These are phyloP conservation scores for Cordyceps militaris DNA, from an alignment of 2,329 filamentous ascomycete genomes.

Conservation along the genomic window DNA sequence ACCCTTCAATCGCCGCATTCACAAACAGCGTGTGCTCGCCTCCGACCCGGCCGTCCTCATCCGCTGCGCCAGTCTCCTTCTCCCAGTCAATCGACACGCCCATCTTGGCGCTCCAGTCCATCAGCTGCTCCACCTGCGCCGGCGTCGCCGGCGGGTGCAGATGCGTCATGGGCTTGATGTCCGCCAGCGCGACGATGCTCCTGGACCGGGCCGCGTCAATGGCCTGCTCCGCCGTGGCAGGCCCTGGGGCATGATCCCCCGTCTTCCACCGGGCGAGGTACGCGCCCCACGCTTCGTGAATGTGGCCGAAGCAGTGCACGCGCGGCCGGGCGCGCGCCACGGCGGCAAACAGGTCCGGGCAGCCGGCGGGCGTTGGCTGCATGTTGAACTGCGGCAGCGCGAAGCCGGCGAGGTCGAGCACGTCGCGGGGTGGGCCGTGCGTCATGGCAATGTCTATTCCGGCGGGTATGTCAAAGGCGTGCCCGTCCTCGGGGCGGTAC, in stretches of 20 bases:
- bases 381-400: slow-evolving; percentile 11
- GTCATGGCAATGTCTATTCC: slow-evolving; percentile 44
- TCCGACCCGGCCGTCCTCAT: slow-evolving; percentile 3
- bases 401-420: slow-evolving; percentile 37
- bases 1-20: slow-evolving; percentile 49
- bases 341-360: slow-evolving; percentile 37
- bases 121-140: slow-evolving; percentile 16
- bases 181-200: slow-evolving; percentile 28
- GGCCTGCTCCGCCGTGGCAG: slow-evolving; percentile 19
- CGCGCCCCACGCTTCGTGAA: slow-evolving; percentile 54
- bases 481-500: slow-evolving; percentile 31
- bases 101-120: slow-evolving; percentile 20
- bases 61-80: not conserved
- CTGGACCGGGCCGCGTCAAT: slow-evolving; percentile 36
- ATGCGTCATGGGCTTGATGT: slow-evolving; percentile 19
- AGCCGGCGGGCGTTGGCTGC: slow-evolving; percentile 32
- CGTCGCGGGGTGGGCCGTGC: slow-evolving; percentile 46
- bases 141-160: slow-evolving; percentile 4
- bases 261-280: slow-evolving; percentile 44
- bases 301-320: slow-evolving; percentile 51
- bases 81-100: slow-evolving; percentile 33
- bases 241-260: not conserved
- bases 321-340: slow-evolving; percentile 35
- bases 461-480: slow-evolving; percentile 30
- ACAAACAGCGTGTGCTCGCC: slow-evolving; percentile 45